Conservation (phyloP, 768 basidiomycete species). For the Boletus coccyginus region DNA sequence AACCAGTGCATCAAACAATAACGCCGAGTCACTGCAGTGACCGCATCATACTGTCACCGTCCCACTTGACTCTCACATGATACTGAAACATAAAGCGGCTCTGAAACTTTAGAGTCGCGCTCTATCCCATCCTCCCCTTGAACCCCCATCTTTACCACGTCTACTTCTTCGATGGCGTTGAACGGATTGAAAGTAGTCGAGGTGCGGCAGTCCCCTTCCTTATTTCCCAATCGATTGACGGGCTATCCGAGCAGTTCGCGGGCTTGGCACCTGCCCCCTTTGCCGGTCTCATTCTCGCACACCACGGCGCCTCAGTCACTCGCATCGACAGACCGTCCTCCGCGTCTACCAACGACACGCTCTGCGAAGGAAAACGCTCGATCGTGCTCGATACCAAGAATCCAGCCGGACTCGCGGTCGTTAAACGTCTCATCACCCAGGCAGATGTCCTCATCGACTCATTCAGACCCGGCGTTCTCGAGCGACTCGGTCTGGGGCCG, state of each 20-base stretch:
- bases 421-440: constrained; percentile 54
- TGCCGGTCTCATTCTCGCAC: constrained; percentile 72
- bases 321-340: constrained; percentile 66
- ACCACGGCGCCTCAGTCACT: constrained; percentile 74
- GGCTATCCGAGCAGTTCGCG: constrained; percentile 52
- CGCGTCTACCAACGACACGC: constrained; percentile 41
- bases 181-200: constrained; percentile 51
- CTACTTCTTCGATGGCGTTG: constrained; percentile 40
- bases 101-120: neutral
- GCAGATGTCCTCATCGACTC: constrained; percentile 86
- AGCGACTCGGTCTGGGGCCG: constrained; percentile 73
- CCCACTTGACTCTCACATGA: neutral
- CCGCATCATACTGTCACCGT: neutral
- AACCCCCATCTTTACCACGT: neutral
- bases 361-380: constrained; percentile 77
- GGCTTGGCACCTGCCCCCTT: constrained; percentile 83
- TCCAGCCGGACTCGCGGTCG: constrained; percentile 50
- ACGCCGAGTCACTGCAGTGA: neutral
- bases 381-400: constrained; percentile 66
- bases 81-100: constrained; percentile 12
- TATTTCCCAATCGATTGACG: neutral
- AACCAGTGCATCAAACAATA: constrained; percentile 1
- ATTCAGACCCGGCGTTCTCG: constrained; percentile 80
- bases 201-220: constrained; percentile 20
- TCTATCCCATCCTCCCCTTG: neutral